Evolutionary conservation across 306 rosid species (phyloP).

Genomic region (Rubus idaeus): DNA sequence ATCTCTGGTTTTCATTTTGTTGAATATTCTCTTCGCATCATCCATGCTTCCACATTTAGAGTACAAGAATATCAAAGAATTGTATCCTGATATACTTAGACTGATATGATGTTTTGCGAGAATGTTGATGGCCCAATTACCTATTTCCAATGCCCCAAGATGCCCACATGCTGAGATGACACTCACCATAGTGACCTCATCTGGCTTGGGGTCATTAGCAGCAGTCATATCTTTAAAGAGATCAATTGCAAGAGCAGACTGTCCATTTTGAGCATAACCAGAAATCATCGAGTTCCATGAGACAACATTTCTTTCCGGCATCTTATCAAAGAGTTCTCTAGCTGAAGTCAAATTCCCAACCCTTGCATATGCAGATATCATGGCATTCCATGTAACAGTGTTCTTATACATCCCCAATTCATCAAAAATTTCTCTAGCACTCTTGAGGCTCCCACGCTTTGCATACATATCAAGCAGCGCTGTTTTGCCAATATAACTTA

Average conservation of each 20-base stretch:
- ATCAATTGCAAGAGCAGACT: conserved; percentile 48
- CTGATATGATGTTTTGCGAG: conserved; percentile 39
- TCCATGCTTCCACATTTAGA: conserved; percentile 62
- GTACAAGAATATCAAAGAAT: conserved; percentile 66
- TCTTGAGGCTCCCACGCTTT: conserved; percentile 53
- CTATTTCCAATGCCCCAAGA: conserved; percentile 56
- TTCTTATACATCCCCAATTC: conserved; percentile 41
- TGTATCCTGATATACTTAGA: conserved; percentile 50
- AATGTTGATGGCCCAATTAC: conserved; percentile 57
- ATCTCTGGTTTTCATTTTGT: conserved; percentile 50
- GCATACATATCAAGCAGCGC: conserved; percentile 72
- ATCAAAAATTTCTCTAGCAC: conserved; percentile 52
- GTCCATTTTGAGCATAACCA: conserved; percentile 70
- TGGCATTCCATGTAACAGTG: conserved; percentile 58
- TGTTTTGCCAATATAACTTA: conserved; percentile 56
- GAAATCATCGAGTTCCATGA: conserved; percentile 72
- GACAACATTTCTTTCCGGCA: conserved; percentile 52
- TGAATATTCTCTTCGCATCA: conserved; percentile 48
- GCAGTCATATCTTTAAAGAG: conserved; percentile 57
- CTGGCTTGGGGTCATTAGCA: conserved; percentile 37
- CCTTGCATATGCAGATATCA: conserved; percentile 68
- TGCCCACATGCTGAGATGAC: conserved; percentile 74
- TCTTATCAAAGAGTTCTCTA: conserved; percentile 53
- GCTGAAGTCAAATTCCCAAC: conserved; percentile 50
- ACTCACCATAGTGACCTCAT: conserved; percentile 70